A percentile compares a stretch with the other conserved stretches of the same genome.
Conservation (phyloP, 352 stramenopile species). For the Phytophthora quininea region DNA sequence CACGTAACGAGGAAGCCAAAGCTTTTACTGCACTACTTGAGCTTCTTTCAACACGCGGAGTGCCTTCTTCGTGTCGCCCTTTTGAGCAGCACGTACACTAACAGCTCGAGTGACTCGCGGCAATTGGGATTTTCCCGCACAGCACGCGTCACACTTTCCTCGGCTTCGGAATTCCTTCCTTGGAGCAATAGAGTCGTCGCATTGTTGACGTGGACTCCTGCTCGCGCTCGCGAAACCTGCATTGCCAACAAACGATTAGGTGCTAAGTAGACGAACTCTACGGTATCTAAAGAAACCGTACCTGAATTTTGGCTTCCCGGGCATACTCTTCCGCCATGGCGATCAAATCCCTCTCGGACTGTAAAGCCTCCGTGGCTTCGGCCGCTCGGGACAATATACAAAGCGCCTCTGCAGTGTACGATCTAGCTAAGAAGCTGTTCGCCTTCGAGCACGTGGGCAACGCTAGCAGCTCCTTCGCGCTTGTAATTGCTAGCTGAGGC, state of each 20-base stretch:
- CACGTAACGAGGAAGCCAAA: too few relatives aligned
- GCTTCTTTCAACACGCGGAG: slow-evolving; percentile 88
- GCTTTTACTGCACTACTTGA: slow-evolving; percentile 61
- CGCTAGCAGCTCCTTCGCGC: slow-evolving; percentile 76
- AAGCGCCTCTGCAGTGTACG: slow-evolving; percentile 90
- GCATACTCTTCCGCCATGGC: slow-evolving; percentile 81
- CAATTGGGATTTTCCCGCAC: slow-evolving; percentile 84
- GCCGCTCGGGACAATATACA: slow-evolving; percentile 86
- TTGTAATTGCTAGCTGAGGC: slow-evolving; percentile 87
- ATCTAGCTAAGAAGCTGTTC: slow-evolving; percentile 81
- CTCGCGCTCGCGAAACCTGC: slow-evolving; percentile 67
- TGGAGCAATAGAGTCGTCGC: slow-evolving; percentile 81
- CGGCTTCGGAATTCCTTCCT: slow-evolving; percentile 69
- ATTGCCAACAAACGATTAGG: slow-evolving; percentile 16
- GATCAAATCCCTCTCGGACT: slow-evolving; percentile 79
- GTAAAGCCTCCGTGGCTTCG: slow-evolving; percentile 77
- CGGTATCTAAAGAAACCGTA: slow-evolving; percentile 13
- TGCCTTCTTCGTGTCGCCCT: slow-evolving; percentile 89
- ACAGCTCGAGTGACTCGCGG: slow-evolving; percentile 81
- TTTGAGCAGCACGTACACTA: slow-evolving; percentile 91
- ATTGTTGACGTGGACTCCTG: slow-evolving; percentile 87
- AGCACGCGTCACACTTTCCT: slow-evolving; percentile 85
- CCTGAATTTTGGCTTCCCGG: slow-evolving; percentile 76
- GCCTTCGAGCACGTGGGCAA: slow-evolving; percentile 73
- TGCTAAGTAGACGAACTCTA: not conserved